Evolutionary conservation across 1,284 basidiomycete species (phyloP), one percentile per base, ranked within the genome.

Genomic region (Fomes fomentarius): DNA sequence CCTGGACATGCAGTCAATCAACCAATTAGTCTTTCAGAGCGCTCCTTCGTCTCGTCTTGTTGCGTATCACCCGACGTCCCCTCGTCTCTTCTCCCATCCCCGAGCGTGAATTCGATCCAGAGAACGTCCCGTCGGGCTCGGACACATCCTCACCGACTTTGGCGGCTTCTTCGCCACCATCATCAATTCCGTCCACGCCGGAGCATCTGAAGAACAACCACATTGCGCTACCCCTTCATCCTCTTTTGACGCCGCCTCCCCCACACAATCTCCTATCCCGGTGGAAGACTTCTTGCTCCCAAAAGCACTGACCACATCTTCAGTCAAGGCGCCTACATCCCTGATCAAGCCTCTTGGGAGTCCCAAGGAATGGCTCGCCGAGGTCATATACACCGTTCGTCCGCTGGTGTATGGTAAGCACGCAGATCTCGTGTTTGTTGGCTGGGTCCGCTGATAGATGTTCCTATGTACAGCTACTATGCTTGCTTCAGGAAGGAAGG

Each of bases 71-170:
- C 1, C 80, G 79, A 48, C 80, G 91, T 55, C 92, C 94, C 4
- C 67, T 93, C 24, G 70, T 95, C 11, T 79, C 80, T 8, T 87
- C 88, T 2, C 85, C 89, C 10, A 85, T 93, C 44, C 93, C 94
- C 15, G 90, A 94, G 69, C 83, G 93, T 48, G 92, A 94, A 65
- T 82, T 93, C 61, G 94, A 96, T 69, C 85, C 89, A 4, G 76
- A 87, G 3, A 76, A 80, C 33, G 67, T 93, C 24, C 80, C 88
- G 7, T 69, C 83, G 9, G 76, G 82, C 31, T 83, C 79, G 28
- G 74, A 74, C 40, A 67, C 76, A 19, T 79, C 81, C 17, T 83
- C 84, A 14, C 80, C 85, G 30, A 82, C 82, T 4, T 73, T 84
- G 49, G 79, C 76, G 24, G 78, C 84, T 5, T 82, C 83, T n/a